These are phyloP conservation scores for Suhomyces bokatorum DNA, from an alignment of 1,139 yeast genomes.

Conservation along the genomic window DNA sequence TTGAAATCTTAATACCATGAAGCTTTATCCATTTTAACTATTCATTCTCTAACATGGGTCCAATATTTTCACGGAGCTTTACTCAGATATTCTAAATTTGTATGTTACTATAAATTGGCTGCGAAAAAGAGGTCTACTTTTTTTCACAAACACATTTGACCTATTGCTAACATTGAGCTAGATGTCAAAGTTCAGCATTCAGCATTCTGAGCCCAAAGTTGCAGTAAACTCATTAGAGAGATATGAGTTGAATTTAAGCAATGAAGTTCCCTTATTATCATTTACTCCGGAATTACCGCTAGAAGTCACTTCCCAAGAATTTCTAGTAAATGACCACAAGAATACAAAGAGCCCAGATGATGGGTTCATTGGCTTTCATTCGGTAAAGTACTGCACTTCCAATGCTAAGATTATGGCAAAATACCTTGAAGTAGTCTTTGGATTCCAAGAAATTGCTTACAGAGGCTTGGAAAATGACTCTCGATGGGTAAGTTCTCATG, in stretches of 20 bases:
- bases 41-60: no score
- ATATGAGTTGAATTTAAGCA: not conserved
- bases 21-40: no score
- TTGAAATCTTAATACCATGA: no score
- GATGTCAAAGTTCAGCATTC: no score
- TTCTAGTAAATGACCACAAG: constrained; percentile 25
- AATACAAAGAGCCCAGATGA: constrained; percentile 27
- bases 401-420: constrained; percentile 67
- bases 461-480: constrained; percentile 71
- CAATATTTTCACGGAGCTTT: no score
- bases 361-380: constrained; percentile 36
- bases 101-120: not conserved
- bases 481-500: constrained; percentile 56
- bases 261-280: constrained; percentile 25
- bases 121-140: not conserved
- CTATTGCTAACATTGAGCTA: not conserved
- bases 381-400: constrained; percentile 49
- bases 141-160: not conserved
- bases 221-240: not conserved
- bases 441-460: constrained; percentile 63
- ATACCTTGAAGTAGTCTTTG: constrained; percentile 56
- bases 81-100: no score
- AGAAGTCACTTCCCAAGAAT: constrained; percentile 22
- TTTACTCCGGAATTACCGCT: constrained; percentile 20
- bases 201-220: not conserved